Evolutionary conservation across 495 filamentous ascomycete species (phyloP).

Genomic region (Penicillium ucsense): DNA sequence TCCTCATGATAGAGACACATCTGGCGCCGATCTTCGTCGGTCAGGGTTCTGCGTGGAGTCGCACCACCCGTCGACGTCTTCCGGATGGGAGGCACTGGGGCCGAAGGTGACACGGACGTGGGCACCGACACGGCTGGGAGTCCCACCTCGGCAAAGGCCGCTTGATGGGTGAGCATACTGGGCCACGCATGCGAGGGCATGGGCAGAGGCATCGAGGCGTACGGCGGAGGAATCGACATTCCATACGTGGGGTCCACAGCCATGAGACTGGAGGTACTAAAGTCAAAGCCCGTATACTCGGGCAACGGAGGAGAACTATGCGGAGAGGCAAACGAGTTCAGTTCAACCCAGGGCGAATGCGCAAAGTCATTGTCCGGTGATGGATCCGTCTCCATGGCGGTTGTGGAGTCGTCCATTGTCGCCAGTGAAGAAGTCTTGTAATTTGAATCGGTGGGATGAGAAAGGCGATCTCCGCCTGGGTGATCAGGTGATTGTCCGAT

Average conservation of each 20-base stretch:
- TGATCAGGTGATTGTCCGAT: no score
- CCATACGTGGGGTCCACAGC: conserved; percentile 31
- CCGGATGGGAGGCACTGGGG: conserved; percentile 39
- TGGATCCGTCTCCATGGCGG: conserved; percentile 38
- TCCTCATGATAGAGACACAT: conserved; percentile 98
- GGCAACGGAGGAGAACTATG: conserved; percentile 37
- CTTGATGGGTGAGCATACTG: conserved; percentile 49
- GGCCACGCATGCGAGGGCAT: conserved; percentile 63
- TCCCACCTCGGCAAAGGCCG: conserved; percentile 18
- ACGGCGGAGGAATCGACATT: conserved; percentile 39
- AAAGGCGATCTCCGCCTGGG: no score
- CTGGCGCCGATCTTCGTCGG: conserved; percentile 77
- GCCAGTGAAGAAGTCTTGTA: no score
- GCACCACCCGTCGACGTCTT: conserved; percentile 45
- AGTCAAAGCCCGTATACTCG: conserved; percentile 35
- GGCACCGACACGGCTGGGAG: conserved; percentile 46
- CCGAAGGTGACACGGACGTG: conserved; percentile 38
- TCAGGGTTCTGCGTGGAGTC: conserved; percentile 80
- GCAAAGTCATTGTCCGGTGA: conserved; percentile 37
- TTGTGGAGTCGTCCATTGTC: conserved; percentile 13
- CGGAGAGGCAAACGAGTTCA: conserved; percentile 34
- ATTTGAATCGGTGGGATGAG: no score
- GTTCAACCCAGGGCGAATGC: conserved; percentile 44
- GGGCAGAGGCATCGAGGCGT: conserved; percentile 48
- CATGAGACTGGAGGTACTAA: conserved; percentile 25